Evolutionary conservation across 2,329 filamentous ascomycete species (phyloP).

Genomic region (Fonsecaea pugnacius): DNA sequence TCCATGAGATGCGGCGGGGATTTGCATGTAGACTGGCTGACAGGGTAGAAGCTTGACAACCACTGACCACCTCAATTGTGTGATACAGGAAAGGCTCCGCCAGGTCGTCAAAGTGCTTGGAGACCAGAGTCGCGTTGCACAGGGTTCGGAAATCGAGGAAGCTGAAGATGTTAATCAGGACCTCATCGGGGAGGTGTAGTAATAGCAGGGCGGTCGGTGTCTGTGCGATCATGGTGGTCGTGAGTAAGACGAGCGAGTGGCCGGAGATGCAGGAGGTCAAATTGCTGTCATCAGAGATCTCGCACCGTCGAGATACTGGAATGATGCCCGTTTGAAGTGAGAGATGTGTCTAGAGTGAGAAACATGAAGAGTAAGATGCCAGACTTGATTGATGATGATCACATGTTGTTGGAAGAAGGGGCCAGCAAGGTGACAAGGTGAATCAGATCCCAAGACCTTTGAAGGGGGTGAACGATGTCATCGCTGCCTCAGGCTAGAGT

Average conservation of each 20-base stretch:
- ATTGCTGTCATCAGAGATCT: neutral
- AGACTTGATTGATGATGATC: conserved; percentile 3
- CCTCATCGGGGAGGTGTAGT: conserved; percentile 36
- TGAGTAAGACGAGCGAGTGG: conserved; percentile 9
- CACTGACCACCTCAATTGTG: conserved; percentile 31
- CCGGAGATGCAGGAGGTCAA: neutral
- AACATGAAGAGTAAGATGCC: conserved; percentile 2
- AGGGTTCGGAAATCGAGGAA: conserved; percentile 31
- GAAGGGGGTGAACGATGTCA: conserved; percentile 17
- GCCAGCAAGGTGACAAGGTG: neutral
- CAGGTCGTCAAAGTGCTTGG: conserved; percentile 34
- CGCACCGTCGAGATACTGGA: neutral
- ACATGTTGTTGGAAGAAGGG: conserved; percentile 10
- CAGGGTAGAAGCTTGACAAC: conserved; percentile 28
- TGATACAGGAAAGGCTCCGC: conserved; percentile 36
- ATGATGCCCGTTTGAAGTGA: neutral
- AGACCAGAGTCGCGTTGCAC: conserved; percentile 28
- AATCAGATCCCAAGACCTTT: neutral
- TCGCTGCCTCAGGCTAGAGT: conserved; percentile 12
- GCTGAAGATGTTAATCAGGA: conserved; percentile 34
- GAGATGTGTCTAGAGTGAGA: neutral
- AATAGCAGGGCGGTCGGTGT: conserved; percentile 28
- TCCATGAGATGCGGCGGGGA: conserved; percentile 31
- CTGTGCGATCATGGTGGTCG: conserved; percentile 31
- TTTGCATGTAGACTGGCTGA: conserved; percentile 29